Base-by-base conservation (phyloP, 495 filamentous ascomycete genomes). In the Penicillium egyptiacum region DNA sequence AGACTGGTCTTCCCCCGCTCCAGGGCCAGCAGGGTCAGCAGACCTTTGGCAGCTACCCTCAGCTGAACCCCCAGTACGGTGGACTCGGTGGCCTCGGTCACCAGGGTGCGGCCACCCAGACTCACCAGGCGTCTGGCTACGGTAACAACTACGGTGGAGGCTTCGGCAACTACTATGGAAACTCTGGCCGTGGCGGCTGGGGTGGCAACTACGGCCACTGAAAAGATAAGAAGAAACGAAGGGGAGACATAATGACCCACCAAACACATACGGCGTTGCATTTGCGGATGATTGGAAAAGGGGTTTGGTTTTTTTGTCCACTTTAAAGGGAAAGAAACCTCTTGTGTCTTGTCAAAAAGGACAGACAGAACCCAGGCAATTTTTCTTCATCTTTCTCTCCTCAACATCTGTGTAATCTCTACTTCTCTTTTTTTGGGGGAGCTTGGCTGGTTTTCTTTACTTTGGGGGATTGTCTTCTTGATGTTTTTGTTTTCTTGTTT, bases 11-110 rank as follows among this genome's bases (percentile, higher is more conserved):
- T 44, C 90, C 89, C 26, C 88, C 88, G 23, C 85, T 88, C 39
- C 91, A 92, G 73, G 85, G 84, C 11, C 83, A 85, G 57, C 83
- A 85, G 69, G 80, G 81, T 41, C 80, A 86, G 63, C 80, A 82
- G 64, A 81, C 78, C 31, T 93, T 91, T 65, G 84, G 86, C 31
- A 86, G 83, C 33, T 94, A 95, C 65, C 88, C 88, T 16, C 87
- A 91, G 65, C 61, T 90, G 60, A 85, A 83, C 70, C 88, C 89
- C 50, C 83, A 87, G 62, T 91, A 90, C 61, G 87, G 83, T 50
- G 80, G 82, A 16, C 83, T 92, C 53, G 87, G 88, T 35, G 85
- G 87, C 47, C 81, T 90, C 42, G 82, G 85, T 48, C 86, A 88
- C 63, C 83, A 86, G 63, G 79, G 72, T 48, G 85, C 77, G 41